phyloP scores from a whole-genome alignment of 2,329 filamentous ascomycete species.

The Chrysosporium keratinophilum region DNA sequence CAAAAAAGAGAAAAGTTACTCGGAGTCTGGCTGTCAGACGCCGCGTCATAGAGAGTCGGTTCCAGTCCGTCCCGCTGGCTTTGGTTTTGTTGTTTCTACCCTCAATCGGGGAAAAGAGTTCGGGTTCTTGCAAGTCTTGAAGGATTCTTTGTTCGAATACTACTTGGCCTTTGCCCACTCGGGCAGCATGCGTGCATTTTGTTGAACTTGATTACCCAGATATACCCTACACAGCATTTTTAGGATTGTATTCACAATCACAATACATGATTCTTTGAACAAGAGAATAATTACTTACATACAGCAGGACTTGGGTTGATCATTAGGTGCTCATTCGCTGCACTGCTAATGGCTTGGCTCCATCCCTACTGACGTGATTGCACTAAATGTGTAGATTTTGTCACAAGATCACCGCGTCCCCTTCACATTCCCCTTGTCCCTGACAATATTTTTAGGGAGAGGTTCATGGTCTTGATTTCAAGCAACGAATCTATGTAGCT shows the following conservation, averaged over 20 bases:
- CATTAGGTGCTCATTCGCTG: not conserved
- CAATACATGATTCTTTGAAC: not conserved
- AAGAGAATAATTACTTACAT: not conserved
- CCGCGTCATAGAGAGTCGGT: conserved; percentile 2
- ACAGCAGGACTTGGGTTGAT: not conserved
- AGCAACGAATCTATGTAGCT: too few relatives aligned
- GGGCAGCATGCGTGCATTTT: not conserved
- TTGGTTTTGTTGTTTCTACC: not conserved
- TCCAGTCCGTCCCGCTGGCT: not conserved
- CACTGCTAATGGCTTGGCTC: too few relatives aligned
- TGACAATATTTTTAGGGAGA: too few relatives aligned
- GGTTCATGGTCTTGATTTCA: too few relatives aligned
- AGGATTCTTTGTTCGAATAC: conserved; percentile 1
- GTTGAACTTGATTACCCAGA: not conserved
- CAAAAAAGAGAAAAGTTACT: not conserved
- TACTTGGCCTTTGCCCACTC: not conserved
- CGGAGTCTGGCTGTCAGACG: not conserved
- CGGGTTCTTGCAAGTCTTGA: not conserved
- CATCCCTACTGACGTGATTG: not conserved
- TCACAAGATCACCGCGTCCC: too few relatives aligned
- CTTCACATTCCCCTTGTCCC: too few relatives aligned
- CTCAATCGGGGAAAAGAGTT: not conserved
- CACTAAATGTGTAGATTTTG: too few relatives aligned
- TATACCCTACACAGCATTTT: conserved; percentile 3
- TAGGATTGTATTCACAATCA: not conserved